A percentile compares a stretch with the other conserved stretches of the same genome.
Conservation (phyloP, 75 land plant species). For the Isoetes taiwanensis region DNA sequence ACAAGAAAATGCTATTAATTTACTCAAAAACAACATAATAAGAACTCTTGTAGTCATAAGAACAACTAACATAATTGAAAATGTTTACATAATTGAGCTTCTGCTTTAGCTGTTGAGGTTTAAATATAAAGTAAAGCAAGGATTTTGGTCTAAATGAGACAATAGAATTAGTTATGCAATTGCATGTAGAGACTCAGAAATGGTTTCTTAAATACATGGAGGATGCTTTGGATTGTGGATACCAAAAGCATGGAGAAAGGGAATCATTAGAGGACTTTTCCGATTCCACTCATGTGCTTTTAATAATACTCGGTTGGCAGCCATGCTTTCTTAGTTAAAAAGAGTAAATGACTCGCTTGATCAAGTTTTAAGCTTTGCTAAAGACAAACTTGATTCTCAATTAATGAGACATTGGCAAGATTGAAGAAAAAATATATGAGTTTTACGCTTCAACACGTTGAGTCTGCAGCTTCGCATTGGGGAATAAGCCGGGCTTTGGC, state of each 20-base stretch:
- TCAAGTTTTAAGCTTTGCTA: slow-evolving; percentile 15
- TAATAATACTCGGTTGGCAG: slow-evolving; percentile 40
- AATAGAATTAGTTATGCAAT: slow-evolving; percentile 33
- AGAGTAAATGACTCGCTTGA: slow-evolving; percentile 83
- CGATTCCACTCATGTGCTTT: neutral
- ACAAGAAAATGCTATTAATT: too few species aligned
- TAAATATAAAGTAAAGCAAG: too few species aligned
- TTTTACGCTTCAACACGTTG: slow-evolving; percentile 76
- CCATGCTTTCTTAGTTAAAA: slow-evolving; percentile 67
- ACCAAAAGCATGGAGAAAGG: slow-evolving; percentile 23
- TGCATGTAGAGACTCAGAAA: slow-evolving; percentile 49
- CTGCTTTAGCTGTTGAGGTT: too few species aligned
- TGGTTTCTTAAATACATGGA: slow-evolving; percentile 84
- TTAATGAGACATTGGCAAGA: slow-evolving; percentile 34
- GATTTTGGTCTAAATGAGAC: slow-evolving; percentile 44
- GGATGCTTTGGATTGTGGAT: slow-evolving; percentile 65
- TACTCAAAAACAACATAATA: too few species aligned
- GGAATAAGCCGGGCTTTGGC: too few species aligned
- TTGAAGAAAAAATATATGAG: slow-evolving; percentile 72
- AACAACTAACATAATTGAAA: too few species aligned
- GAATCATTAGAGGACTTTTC: neutral
- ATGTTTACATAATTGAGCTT: too few species aligned
- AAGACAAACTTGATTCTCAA: slow-evolving; percentile 26
- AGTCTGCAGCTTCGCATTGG: slow-evolving; percentile 56
- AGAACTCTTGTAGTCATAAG: too few species aligned